Conservation (phyloP, 331 rosid species). For the Ulmus americana region DNA sequence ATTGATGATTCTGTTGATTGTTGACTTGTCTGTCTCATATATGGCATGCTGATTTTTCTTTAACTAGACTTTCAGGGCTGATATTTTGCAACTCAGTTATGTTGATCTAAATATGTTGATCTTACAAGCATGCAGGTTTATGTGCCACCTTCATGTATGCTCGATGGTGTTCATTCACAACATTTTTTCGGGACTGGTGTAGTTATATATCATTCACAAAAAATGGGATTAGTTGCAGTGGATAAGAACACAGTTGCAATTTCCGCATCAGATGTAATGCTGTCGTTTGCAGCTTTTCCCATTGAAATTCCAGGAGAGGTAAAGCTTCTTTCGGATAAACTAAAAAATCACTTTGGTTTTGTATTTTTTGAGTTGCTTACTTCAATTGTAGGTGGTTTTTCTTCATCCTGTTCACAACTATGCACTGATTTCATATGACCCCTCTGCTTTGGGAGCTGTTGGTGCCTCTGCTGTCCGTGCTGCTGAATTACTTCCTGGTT, state of each 20-base stretch:
- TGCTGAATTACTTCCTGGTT: constrained; percentile 90
- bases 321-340: constrained; percentile 13
- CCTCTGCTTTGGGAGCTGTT: constrained; percentile 78
- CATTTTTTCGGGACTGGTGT: constrained; percentile 94
- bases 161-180: constrained; percentile 92
- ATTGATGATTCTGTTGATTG: not conserved
- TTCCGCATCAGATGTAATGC: constrained; percentile 79
- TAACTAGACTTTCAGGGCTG: not conserved
- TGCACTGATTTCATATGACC: constrained; percentile 87
- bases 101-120: constrained; percentile 18
- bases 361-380: not conserved
- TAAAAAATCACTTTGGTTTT: not conserved
- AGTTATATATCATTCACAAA: constrained; percentile 69
- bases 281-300: constrained; percentile 88
- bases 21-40: not conserved
- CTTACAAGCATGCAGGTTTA: constrained; percentile 59
- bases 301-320: constrained; percentile 98
- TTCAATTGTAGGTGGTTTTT: constrained; percentile 69
- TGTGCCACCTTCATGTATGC: constrained; percentile 94
- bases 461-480: constrained; percentile 78
- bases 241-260: constrained; percentile 93
- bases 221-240: constrained; percentile 79
- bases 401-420: constrained; percentile 95
- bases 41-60: not conserved
- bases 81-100: not conserved